phyloP scores from a whole-genome alignment of 2,329 filamentous ascomycete species.

The Xylariaceae sp. region DNA sequence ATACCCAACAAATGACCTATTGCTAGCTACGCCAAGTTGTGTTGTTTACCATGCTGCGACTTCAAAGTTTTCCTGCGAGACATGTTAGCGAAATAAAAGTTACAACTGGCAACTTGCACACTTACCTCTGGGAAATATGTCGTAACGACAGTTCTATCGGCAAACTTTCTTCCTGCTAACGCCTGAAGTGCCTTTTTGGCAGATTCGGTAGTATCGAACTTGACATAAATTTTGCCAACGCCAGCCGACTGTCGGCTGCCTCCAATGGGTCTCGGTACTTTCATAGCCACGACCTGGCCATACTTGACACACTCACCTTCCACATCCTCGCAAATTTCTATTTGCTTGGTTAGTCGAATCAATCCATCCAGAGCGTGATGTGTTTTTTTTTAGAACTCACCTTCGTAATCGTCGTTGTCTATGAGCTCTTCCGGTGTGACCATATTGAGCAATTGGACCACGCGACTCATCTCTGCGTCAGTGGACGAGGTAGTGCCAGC shows the following conservation, averaged over 20 bases:
- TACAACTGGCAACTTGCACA: not conserved
- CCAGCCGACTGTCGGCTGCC: constrained; percentile 79
- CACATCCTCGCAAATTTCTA: constrained; percentile 96
- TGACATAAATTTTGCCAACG: constrained; percentile 97
- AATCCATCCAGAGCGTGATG: not conserved
- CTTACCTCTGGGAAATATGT: constrained; percentile 92
- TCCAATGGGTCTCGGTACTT: constrained; percentile 81
- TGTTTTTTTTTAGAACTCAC: constrained; percentile 42
- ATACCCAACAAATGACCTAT: constrained; percentile 8
- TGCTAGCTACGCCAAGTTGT: constrained; percentile 1
- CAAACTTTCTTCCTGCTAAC: constrained; percentile 93
- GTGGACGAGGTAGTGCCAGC: constrained; percentile 73
- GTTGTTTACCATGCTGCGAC: constrained; percentile 70
- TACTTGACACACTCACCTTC: constrained; percentile 90
- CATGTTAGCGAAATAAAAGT: constrained; percentile 29
- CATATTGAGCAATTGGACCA: constrained; percentile 96
- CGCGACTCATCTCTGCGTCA: constrained; percentile 73
- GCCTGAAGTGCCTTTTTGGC: constrained; percentile 80
- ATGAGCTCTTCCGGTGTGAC: constrained; percentile 92
- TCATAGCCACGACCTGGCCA: constrained; percentile 78
- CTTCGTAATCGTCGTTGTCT: constrained; percentile 92
- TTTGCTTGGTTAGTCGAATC: constrained; percentile 37
- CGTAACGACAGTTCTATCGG: constrained; percentile 90
- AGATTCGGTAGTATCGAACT: constrained; percentile 72
- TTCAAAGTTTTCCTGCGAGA: constrained; percentile 82